Percentiles rank a stretch among this genome's conserved stretches.
phyloP scores from a whole-genome alignment of 2,329 filamentous ascomycete genomes.

The Mycosphaerella sp. region DNA sequence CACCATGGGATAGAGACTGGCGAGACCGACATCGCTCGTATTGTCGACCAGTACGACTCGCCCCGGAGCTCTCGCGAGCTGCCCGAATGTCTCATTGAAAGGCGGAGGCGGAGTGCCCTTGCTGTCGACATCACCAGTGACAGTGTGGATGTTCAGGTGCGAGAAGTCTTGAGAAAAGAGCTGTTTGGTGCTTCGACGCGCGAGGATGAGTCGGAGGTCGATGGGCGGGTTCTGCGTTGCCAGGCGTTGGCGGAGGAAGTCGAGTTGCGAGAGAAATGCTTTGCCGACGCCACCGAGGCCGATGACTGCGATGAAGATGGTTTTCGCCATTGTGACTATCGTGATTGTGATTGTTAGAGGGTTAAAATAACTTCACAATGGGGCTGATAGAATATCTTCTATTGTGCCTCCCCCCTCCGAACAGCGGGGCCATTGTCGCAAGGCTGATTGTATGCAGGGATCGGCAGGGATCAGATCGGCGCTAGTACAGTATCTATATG shows the following conservation, averaged over 20 bases:
- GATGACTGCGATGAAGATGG: conserved; percentile 43
- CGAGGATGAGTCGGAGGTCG: conserved; percentile 72
- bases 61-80: conserved; percentile 68
- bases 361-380: conserved; percentile 2
- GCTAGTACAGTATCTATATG: background rate
- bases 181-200: conserved; percentile 78
- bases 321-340: conserved; percentile 3
- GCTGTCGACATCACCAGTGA: conserved; percentile 55
- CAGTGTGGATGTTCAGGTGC: conserved; percentile 55
- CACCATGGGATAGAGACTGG: conserved; percentile 73
- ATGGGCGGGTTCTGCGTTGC: conserved; percentile 48
- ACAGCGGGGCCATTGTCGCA: conserved; percentile 1
- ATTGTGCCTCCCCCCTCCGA: background rate
- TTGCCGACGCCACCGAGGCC: conserved; percentile 88
- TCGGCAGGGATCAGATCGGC: conserved; percentile 5
- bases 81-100: conserved; percentile 65
- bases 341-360: background rate
- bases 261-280: conserved; percentile 35
- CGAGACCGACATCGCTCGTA: conserved; percentile 83
- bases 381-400: background rate
- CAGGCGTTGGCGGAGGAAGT: conserved; percentile 38
- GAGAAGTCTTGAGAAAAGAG: conserved; percentile 69
- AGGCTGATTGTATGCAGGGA: conserved; percentile 4
- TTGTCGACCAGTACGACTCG: conserved; percentile 88
- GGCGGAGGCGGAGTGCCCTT: conserved; percentile 60